Percentiles rank a stretch among this genome's conserved stretches.
Evolutionary conservation across 495 filamentous ascomycete species (phyloP).

Genomic region (Polyplosphaeria fusca): DNA sequence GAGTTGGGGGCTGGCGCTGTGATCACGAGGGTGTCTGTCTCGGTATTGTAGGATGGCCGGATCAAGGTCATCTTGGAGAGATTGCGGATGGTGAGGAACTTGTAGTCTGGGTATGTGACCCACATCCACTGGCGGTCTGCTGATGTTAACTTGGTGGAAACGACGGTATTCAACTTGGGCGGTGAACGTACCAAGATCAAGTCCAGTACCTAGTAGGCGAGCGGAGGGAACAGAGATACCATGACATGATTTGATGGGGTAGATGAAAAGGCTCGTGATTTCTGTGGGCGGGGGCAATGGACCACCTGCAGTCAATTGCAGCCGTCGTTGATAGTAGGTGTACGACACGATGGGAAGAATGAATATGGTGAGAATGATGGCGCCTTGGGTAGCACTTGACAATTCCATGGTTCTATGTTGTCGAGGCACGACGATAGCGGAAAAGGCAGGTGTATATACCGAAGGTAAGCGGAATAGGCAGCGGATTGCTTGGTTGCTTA

Average conservation of each 20-base stretch:
- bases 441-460: no score
- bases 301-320: not conserved
- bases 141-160: not conserved
- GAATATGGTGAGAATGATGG: constrained; percentile 18
- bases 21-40: constrained; percentile 25
- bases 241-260: constrained; percentile 46
- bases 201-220: constrained; percentile 37
- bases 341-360: constrained; percentile 25
- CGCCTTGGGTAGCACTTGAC: constrained; percentile 8
- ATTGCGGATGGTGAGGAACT: constrained; percentile 44
- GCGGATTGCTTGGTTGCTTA: no score
- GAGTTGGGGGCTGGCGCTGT: constrained; percentile 29
- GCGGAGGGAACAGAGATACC: constrained; percentile 37
- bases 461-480: no score
- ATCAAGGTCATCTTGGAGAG: constrained; percentile 43
- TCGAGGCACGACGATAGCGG: no score
- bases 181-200: constrained; percentile 32
- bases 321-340: not conserved
- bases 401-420: constrained; percentile 27
- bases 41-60: constrained; percentile 36
- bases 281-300: constrained; percentile 36
- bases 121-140: constrained; percentile 47
- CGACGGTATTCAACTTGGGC: not conserved
- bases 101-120: constrained; percentile 34
- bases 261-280: constrained; percentile 39